Percentiles rank a stretch among this genome's conserved stretches.
phyloP scores from a whole-genome alignment of 768 basidiomycete species.

The Hypholoma fasciculare region DNA sequence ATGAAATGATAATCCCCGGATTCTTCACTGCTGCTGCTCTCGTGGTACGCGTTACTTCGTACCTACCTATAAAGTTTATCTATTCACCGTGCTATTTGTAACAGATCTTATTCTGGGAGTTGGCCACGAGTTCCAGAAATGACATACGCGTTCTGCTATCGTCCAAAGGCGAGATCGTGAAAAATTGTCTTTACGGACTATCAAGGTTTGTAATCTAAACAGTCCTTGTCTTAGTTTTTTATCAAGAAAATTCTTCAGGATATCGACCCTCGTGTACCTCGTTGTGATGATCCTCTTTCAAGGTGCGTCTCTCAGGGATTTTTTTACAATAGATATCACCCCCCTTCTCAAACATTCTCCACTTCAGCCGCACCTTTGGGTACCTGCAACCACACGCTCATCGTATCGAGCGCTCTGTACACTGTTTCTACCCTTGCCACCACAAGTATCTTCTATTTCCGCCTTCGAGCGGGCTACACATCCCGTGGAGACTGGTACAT shows the following conservation, averaged over 20 bases:
- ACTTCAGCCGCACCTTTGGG: constrained; percentile 1
- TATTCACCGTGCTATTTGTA: background rate
- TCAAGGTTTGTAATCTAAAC: background rate
- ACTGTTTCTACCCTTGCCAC: constrained; percentile 6
- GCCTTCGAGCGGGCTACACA: constrained; percentile 1
- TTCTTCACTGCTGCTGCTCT: background rate
- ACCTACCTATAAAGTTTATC: background rate
- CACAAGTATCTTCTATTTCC: constrained; percentile 4
- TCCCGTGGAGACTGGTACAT: constrained; percentile 6
- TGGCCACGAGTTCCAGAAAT: background rate
- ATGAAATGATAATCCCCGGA: background rate
- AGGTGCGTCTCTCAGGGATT: background rate
- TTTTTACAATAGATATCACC: background rate
- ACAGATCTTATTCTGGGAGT: constrained; percentile 1
- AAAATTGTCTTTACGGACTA: background rate
- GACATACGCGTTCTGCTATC: constrained; percentile 4
- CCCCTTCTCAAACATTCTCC: too few species aligned
- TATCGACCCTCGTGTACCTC: background rate
- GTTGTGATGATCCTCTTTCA: background rate
- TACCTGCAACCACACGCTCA: background rate
- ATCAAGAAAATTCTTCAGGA: background rate
- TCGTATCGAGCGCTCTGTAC: background rate
- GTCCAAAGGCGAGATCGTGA: background rate
- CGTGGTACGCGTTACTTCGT: background rate
- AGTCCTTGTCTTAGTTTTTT: too few species aligned